Percentiles rank a stretch among this genome's conserved stretches.
Conservation (phyloP, 176 grass and related monocot genomes). For the Triticum timopheevii region DNA sequence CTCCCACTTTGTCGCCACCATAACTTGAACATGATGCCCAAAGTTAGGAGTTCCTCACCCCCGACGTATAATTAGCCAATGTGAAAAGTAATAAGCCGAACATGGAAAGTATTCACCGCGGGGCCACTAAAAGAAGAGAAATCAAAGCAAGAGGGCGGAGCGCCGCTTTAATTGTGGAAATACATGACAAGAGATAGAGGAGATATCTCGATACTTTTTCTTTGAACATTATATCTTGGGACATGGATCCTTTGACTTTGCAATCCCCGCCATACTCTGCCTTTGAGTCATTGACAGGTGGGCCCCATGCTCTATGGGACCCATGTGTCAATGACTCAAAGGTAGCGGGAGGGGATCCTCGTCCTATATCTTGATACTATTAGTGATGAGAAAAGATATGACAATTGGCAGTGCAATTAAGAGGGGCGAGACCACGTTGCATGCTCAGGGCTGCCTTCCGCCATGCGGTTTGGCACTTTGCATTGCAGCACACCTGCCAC, state of each 20-base stretch:
- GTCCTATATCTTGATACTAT: background rate
- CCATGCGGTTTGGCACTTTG: background rate
- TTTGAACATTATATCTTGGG: too few relatives aligned
- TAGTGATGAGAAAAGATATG: background rate
- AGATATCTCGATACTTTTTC: background rate
- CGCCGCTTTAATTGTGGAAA: background rate
- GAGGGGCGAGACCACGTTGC: background rate
- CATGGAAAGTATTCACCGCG: background rate
- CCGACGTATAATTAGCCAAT: too few relatives aligned
- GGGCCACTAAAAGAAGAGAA: background rate
- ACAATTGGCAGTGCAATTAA: background rate
- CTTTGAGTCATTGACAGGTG: too few relatives aligned
- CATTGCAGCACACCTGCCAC: background rate
- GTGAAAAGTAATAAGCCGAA: background rate
- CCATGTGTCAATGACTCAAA: too few relatives aligned
- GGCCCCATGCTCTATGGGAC: too few relatives aligned
- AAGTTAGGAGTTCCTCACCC: background rate
- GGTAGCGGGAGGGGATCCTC: too few relatives aligned
- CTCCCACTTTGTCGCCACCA: background rate
- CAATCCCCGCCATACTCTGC: too few relatives aligned
- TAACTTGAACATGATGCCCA: background rate
- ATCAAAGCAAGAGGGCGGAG: background rate
- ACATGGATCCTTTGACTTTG: too few relatives aligned
- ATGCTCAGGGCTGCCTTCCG: background rate
- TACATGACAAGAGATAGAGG: background rate